phyloP scores from a whole-genome alignment of 73 alveolate species.

The Tetrahymena elliotti region DNA sequence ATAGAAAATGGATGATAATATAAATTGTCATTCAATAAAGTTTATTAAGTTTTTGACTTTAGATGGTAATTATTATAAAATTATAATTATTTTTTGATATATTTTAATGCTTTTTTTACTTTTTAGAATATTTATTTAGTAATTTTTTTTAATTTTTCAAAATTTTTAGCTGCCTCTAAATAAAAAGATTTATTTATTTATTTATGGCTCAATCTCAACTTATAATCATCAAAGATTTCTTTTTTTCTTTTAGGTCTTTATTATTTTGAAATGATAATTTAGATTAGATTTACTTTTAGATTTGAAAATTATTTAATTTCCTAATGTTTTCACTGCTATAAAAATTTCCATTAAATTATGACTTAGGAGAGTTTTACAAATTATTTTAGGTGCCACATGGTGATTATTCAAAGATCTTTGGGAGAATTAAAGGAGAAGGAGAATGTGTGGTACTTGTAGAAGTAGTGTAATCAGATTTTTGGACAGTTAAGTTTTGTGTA shows the following conservation, averaged over 20 bases:
- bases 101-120: too few relatives aligned
- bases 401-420: neutral
- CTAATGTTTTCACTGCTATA: neutral
- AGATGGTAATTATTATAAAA: too few relatives aligned
- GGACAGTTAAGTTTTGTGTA: neutral
- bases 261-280: neutral
- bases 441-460: neutral
- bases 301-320: neutral
- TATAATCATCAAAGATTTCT: neutral
- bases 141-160: neutral
- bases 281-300: neutral
- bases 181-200: too few relatives aligned
- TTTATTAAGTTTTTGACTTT: too few relatives aligned
- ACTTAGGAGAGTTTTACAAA: neutral
- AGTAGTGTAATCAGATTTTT: neutral
- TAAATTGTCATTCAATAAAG: too few relatives aligned
- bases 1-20: too few relatives aligned
- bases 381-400: neutral
- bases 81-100: too few relatives aligned
- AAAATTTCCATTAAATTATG: neutral
- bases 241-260: neutral
- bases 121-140: too few relatives aligned
- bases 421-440: neutral
- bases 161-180: neutral
- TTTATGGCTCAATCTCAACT: neutral